Evolutionary conservation across 805 yeast genomes (phyloP).

Genomic region (Metahyphopichia silvanorum): DNA sequence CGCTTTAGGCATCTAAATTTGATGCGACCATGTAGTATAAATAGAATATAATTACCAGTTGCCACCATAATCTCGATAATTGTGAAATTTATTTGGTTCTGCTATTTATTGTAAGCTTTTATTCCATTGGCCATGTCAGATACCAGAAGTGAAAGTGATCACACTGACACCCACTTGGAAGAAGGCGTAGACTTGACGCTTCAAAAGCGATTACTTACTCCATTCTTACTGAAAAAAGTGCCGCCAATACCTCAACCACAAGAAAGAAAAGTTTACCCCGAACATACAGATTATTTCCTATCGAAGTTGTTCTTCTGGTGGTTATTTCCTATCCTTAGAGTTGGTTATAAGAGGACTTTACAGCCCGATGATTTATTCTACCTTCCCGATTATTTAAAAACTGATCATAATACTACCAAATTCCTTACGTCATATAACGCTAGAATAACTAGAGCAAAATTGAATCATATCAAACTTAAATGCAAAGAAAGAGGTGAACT

Average conservation of each 20-base stretch:
- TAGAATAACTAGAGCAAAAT: constrained; percentile 18
- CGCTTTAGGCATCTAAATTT: too few relatives aligned
- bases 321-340: constrained; percentile 58
- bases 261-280: constrained; percentile 48
- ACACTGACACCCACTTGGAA: background rate
- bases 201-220: constrained; percentile 33
- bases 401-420: constrained; percentile 24
- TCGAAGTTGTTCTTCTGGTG: constrained; percentile 59
- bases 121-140: too few relatives aligned
- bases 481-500: constrained; percentile 25
- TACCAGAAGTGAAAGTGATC: too few relatives aligned
- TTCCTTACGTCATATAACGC: constrained; percentile 20
- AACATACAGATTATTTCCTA: constrained; percentile 31
- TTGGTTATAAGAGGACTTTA: constrained; percentile 72
- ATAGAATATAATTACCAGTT: too few relatives aligned
- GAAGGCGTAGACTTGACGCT: constrained; percentile 9
- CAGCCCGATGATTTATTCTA: constrained; percentile 58
- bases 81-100: too few relatives aligned
- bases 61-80: too few relatives aligned
- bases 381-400: constrained; percentile 32
- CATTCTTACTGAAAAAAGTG: constrained; percentile 33
- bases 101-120: too few relatives aligned
- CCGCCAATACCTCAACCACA: constrained; percentile 54
- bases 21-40: too few relatives aligned
- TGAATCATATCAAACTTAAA: constrained; percentile 20